phyloP scores from a whole-genome alignment of 1,284 basidiomycete genomes.

The Dichomitus squalens region DNA sequence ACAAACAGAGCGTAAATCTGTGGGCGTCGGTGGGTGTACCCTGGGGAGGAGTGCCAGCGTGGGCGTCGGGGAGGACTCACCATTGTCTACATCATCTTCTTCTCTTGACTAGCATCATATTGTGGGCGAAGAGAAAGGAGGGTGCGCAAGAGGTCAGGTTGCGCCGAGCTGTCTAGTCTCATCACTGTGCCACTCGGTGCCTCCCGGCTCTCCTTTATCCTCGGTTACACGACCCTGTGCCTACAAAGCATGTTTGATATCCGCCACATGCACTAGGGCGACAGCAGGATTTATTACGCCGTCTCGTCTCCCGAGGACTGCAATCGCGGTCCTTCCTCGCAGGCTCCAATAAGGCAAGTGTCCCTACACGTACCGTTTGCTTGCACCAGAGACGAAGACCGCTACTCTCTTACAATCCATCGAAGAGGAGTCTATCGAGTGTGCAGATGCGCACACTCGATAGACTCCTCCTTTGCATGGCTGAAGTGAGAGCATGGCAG shows the following conservation, averaged over 20 bases:
- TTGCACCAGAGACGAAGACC: neutral
- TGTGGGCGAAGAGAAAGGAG: constrained; percentile 6
- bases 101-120: constrained; percentile 1
- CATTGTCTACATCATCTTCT: constrained; percentile 1
- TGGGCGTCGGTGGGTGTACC: constrained; percentile 19
- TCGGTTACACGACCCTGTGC: constrained; percentile 9
- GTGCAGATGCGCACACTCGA: neutral
- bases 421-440: neutral
- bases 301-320: neutral
- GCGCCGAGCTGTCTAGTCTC: neutral
- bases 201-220: constrained; percentile 15
- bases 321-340: neutral
- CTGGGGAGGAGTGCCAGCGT: constrained; percentile 1
- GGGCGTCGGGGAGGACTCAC: neutral
- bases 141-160: constrained; percentile 1
- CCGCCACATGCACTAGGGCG: neutral
- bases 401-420: neutral
- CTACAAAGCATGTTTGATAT: constrained; percentile 10
- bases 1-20: constrained; percentile 13
- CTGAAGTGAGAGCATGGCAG: neutral
- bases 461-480: neutral
- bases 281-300: constrained; percentile 1
- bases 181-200: constrained; percentile 21
- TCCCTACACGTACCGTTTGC: neutral
- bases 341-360: constrained; percentile 14